Percentiles rank a stretch among this genome's conserved stretches.
phyloP scores from a whole-genome alignment of 805 yeast species.

The Starmera caribaea region DNA sequence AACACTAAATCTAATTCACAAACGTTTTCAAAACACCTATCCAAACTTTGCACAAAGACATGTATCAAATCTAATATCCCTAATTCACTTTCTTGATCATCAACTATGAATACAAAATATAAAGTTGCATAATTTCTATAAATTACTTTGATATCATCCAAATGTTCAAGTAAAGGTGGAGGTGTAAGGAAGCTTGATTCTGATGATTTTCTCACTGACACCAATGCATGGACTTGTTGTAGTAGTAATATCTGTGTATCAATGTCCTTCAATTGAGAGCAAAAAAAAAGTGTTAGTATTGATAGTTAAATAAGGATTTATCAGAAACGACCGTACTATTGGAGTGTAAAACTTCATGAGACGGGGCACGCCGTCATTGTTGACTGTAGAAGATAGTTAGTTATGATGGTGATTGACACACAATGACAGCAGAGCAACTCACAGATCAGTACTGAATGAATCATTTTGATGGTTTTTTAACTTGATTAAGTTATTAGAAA shows the following conservation, averaged over 20 bases:
- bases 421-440: constrained; percentile 26
- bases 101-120: constrained; percentile 93
- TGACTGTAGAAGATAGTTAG: constrained; percentile 36
- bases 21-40: constrained; percentile 87
- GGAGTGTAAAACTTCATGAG: constrained; percentile 88
- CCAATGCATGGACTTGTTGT: constrained; percentile 72
- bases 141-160: constrained; percentile 76
- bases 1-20: constrained; percentile 91
- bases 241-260: constrained; percentile 72
- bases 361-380: constrained; percentile 85
- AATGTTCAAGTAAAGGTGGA: constrained; percentile 60
- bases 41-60: constrained; percentile 92
- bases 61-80: constrained; percentile 92
- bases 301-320: background rate
- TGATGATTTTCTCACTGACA: constrained; percentile 56
- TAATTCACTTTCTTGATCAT: constrained; percentile 89
- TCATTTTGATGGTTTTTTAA: constrained; percentile 35
- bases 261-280: constrained; percentile 36
- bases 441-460: constrained; percentile 80
- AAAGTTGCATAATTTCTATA: constrained; percentile 92
- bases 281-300: background rate
- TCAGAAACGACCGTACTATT: constrained; percentile 28
- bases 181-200: constrained; percentile 89
- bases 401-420: constrained; percentile 2
- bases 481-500: no score